These are phyloP conservation scores for Polyporus arcularius DNA, from an alignment of 768 basidiomycete genomes.

Conservation along the genomic window DNA sequence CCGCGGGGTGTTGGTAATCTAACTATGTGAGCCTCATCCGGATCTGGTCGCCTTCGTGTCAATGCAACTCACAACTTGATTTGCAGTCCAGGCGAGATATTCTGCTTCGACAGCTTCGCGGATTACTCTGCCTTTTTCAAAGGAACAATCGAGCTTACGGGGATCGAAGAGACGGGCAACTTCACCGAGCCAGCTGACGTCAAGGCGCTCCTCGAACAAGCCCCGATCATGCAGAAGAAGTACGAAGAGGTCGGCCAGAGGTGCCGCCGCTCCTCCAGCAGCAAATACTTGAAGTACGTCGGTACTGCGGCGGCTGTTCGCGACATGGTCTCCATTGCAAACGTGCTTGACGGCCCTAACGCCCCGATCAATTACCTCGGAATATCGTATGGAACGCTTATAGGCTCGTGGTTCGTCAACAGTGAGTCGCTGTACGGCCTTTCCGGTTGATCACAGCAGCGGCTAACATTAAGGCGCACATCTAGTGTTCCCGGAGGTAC, in stretches of 20 bases:
- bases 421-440: not conserved
- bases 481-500: constrained; percentile 11
- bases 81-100: constrained; percentile 3
- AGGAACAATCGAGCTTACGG: not conserved
- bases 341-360: constrained; percentile 5
- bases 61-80: not conserved
- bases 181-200: constrained; percentile 4
- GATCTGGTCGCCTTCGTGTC: not conserved
- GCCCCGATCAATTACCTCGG: constrained; percentile 6
- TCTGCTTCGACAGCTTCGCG: constrained; percentile 3
- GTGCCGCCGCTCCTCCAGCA: not conserved
- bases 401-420: not conserved
- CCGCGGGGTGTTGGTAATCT: constrained; percentile 1
- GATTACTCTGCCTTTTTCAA: not conserved
- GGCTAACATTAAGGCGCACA: not conserved
- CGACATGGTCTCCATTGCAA: constrained; percentile 9
- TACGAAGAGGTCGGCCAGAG: constrained; percentile 1
- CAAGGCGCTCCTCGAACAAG: not conserved
- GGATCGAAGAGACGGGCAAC: not conserved
- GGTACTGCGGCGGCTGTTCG: constrained; percentile 5
- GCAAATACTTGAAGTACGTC: constrained; percentile 3
- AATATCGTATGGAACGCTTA: constrained; percentile 2
- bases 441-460: not conserved
- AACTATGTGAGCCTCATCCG: not conserved
- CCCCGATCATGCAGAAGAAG: not conserved